Evolutionary conservation across 2,329 filamentous ascomycete species (phyloP).

Genomic region (Fragosphaeria purpurea): DNA sequence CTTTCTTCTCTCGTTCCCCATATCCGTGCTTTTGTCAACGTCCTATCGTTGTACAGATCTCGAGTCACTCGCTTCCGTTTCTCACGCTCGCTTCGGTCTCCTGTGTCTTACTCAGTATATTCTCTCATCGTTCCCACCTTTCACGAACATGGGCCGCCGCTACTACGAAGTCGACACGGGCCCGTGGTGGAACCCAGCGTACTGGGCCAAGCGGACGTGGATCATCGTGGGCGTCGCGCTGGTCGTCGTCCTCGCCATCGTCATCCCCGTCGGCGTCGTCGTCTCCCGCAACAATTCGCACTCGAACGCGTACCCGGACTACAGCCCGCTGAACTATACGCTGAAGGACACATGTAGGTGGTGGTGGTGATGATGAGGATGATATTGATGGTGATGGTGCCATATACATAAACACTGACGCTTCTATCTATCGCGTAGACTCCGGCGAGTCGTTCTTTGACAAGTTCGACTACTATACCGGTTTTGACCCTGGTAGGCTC

Average conservation of each 20-base stretch:
- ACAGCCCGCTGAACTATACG: conserved; percentile 35
- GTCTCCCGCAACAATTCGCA: conserved; percentile 23
- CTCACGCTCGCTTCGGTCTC: neutral
- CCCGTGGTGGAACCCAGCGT: conserved; percentile 29
- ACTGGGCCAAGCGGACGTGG: conserved; percentile 46
- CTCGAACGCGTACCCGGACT: conserved; percentile 36
- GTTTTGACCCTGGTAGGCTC: conserved; percentile 34
- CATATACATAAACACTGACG: too few species aligned
- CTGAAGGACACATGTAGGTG: conserved; percentile 39
- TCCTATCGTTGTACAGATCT: too few species aligned
- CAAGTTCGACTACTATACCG: conserved; percentile 42
- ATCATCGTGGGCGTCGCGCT: conserved; percentile 28
- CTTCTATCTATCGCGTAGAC: conserved; percentile 23
- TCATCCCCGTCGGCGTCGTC: conserved; percentile 35
- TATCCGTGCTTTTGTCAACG: too few species aligned
- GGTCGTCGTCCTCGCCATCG: conserved; percentile 33
- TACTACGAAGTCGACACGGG: conserved; percentile 6
- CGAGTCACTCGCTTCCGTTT: too few species aligned
- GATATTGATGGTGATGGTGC: too few species aligned
- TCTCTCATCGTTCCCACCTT: neutral
- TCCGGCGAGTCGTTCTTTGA: conserved; percentile 42
- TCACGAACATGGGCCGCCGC: conserved; percentile 9
- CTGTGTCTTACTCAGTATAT: neutral
- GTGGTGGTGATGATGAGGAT: too few species aligned
- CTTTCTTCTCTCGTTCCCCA: too few species aligned